Percentiles rank a stretch among this genome's conserved stretches.
Evolutionary conservation across 768 basidiomycete genomes (phyloP).

Genomic region (Boletus rufocinnamomeus): DNA sequence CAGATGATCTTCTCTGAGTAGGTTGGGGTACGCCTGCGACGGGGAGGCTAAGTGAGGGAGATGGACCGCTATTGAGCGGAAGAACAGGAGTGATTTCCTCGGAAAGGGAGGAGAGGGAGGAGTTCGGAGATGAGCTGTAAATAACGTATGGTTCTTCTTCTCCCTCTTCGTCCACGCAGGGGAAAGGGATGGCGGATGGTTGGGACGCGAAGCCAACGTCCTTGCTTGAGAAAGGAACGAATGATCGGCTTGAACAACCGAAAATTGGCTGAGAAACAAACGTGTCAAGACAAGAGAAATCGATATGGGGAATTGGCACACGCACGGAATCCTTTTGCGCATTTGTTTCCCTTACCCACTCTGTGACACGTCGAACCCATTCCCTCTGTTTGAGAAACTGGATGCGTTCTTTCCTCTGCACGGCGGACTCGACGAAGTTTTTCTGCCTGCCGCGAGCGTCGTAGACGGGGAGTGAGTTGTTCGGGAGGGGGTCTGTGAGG

Average conservation of each 20-base stretch:
- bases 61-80: conserved; percentile 19
- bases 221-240: conserved; percentile 9
- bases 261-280: conserved; percentile 17
- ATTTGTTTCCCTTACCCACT: conserved; percentile 39
- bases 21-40: conserved; percentile 12
- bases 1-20: conserved; percentile 17
- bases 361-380: conserved; percentile 42
- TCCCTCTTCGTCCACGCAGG: conserved; percentile 31
- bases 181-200: conserved; percentile 29
- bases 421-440: conserved; percentile 44
- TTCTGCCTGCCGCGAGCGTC: conserved; percentile 48
- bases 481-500: not conserved
- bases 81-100: conserved; percentile 32
- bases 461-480: conserved; percentile 33
- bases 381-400: conserved; percentile 53
- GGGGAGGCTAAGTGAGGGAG: conserved; percentile 14
- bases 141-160: conserved; percentile 38
- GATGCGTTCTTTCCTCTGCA: conserved; percentile 51
- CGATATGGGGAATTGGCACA: not conserved
- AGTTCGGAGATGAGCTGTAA: conserved; percentile 36
- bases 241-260: conserved; percentile 19
- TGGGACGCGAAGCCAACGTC: conserved; percentile 6
- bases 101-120: conserved; percentile 35
- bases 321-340: conserved; percentile 30
- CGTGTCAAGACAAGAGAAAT: not conserved